Evolutionary conservation across 202 grass and related monocot genomes (phyloP).

Genomic region (Musa balbisiana): DNA sequence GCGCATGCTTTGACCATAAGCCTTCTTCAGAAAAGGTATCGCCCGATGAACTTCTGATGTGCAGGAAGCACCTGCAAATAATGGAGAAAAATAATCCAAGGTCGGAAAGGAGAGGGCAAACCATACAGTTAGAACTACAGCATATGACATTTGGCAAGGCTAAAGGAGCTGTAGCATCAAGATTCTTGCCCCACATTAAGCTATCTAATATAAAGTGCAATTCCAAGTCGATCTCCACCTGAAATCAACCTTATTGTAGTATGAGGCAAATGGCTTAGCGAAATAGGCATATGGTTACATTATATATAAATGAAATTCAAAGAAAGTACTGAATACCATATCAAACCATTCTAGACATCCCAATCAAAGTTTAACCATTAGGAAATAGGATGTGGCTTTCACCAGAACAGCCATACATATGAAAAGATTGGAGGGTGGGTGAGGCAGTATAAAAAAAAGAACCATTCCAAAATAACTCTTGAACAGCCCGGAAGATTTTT

Average conservation of each 20-base stretch:
- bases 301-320: neutral
- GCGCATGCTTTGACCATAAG: slow-evolving; percentile 7
- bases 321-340: neutral
- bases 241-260: neutral
- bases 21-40: slow-evolving; percentile 20
- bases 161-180: neutral
- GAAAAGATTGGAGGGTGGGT: neutral
- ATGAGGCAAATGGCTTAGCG: neutral
- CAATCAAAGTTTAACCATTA: neutral
- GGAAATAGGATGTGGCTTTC: neutral
- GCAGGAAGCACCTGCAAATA: slow-evolving; percentile 13
- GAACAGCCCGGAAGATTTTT: neutral
- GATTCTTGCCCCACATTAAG: neutral
- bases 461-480: neutral
- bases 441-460: neutral
- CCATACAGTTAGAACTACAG: neutral
- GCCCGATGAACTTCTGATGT: slow-evolving; percentile 13
- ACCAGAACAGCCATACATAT: neutral
- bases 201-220: too few relatives aligned
- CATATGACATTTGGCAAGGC: neutral
- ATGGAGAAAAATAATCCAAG: neutral
- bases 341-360: neutral
- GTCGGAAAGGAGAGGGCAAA: neutral
- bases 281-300: neutral
- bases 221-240: neutral